Conservation (phyloP, 1,139 yeast species). For the Suhomyces bokatorum region DNA sequence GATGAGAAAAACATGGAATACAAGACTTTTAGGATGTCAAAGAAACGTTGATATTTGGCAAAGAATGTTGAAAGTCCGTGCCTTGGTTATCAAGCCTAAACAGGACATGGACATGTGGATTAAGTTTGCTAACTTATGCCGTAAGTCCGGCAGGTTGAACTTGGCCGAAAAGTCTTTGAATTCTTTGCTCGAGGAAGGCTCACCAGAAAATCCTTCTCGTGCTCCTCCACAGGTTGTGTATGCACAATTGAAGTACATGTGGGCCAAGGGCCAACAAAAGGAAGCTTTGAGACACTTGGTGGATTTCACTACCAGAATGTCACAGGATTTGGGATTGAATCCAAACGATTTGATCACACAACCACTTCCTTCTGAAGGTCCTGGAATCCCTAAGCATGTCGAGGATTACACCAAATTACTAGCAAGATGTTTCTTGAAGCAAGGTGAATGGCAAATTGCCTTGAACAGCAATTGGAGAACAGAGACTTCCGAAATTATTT, state of each 20-base stretch:
- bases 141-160: constrained; percentile 90
- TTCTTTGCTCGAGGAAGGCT: constrained; percentile 64
- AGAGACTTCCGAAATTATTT: constrained; percentile 73
- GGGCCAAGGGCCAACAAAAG: constrained; percentile 90
- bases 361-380: constrained; percentile 76
- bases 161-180: constrained; percentile 91
- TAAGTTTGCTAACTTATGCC: constrained; percentile 91
- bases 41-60: constrained; percentile 98
- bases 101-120: constrained; percentile 99
- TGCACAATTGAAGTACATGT: constrained; percentile 93
- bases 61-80: constrained; percentile 88
- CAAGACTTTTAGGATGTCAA: constrained; percentile 89
- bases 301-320: constrained; percentile 89
- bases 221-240: constrained; percentile 97
- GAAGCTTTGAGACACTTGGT: constrained; percentile 85
- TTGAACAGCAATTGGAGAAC: constrained; percentile 77
- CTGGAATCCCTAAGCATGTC: constrained; percentile 74
- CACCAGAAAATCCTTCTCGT: constrained; percentile 62
- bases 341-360: constrained; percentile 82
- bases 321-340: constrained; percentile 80
- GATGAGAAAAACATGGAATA: constrained; percentile 93
- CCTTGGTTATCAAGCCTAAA: constrained; percentile 90
- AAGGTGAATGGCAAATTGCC: constrained; percentile 97
- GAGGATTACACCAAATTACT: constrained; percentile 83
- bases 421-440: constrained; percentile 93